Evolutionary conservation across 1,139 yeast species (phyloP).

Genomic region (Hansenula lynferdii): DNA sequence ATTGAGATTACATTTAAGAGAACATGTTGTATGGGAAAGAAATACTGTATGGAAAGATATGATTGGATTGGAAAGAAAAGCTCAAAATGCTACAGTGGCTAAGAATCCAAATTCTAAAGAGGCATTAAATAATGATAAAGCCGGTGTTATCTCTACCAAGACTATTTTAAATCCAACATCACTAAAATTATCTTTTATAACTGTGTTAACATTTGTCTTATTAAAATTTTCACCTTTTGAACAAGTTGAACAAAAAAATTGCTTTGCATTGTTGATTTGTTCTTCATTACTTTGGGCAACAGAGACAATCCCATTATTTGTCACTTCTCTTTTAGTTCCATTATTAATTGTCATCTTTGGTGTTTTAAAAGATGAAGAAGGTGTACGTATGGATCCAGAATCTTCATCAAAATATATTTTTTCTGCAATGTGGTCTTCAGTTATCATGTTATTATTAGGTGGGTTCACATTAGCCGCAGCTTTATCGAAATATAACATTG

Average conservation of each 20-base stretch:
- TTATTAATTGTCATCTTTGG: slow-evolving; percentile 68
- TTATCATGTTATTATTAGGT: slow-evolving; percentile 81
- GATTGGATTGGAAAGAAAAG: slow-evolving; percentile 79
- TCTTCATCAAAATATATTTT: slow-evolving; percentile 75
- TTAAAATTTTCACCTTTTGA: slow-evolving; percentile 55
- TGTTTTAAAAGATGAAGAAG: slow-evolving; percentile 56
- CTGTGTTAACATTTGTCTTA: slow-evolving; percentile 40
- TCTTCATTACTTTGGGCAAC: slow-evolving; percentile 91
- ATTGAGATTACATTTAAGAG: slow-evolving; percentile 72
- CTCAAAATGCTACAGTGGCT: slow-evolving; percentile 47
- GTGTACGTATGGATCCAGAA: slow-evolving; percentile 51
- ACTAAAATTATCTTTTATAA: slow-evolving; percentile 41
- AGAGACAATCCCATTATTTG: slow-evolving; percentile 85
- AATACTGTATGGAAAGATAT: slow-evolving; percentile 97
- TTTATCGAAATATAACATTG: slow-evolving; percentile 82
- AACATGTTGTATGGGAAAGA: slow-evolving; percentile 94
- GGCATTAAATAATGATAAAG: slow-evolving; percentile 16
- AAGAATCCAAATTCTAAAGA: slow-evolving; percentile 20
- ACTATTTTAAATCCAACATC: slow-evolving; percentile 17
- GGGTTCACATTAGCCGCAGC: slow-evolving; percentile 96
- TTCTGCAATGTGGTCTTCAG: slow-evolving; percentile 92
- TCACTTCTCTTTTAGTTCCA: slow-evolving; percentile 80
- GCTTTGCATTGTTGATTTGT: slow-evolving; percentile 76
- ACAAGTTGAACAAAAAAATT: slow-evolving; percentile 62
- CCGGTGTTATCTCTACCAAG: slow-evolving; percentile 12